phyloP scores from a whole-genome alignment of 805 yeast species.

The Teunomyces gatunensis region DNA sequence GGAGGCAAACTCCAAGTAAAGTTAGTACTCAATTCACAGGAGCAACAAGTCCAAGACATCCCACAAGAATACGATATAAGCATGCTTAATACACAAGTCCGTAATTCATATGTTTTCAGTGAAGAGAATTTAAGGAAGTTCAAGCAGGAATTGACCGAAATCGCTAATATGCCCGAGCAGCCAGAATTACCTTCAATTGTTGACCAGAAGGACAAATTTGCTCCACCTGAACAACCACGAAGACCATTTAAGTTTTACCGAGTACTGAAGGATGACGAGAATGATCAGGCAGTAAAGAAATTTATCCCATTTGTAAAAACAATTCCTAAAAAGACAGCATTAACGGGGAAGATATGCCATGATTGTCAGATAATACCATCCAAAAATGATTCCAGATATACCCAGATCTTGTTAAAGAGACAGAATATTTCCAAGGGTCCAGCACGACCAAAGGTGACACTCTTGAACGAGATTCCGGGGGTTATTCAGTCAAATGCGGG shows the following conservation, averaged over 20 bases:
- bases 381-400: conserved; percentile 66
- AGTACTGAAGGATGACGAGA: conserved; percentile 29
- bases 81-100: conserved; percentile 74
- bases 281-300: conserved; percentile 29
- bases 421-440: conserved; percentile 51
- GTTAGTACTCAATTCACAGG: conserved; percentile 45
- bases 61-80: conserved; percentile 85
- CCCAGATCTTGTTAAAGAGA: conserved; percentile 52
- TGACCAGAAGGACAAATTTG: conserved; percentile 16
- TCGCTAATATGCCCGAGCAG: conserved; percentile 51
- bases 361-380: conserved; percentile 90
- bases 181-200: conserved; percentile 43
- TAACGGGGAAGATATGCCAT: conserved; percentile 85
- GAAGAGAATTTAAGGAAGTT: conserved; percentile 75
- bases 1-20: conserved; percentile 47
- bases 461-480: conserved; percentile 80
- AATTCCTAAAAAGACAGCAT: conserved; percentile 82
- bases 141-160: conserved; percentile 48
- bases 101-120: conserved; percentile 82
- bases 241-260: conserved; percentile 23
- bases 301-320: conserved; percentile 82
- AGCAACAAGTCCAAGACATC: conserved; percentile 38
- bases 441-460: conserved; percentile 61
- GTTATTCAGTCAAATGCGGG: conserved; percentile 85
- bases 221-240: conserved; percentile 10